Percentiles rank a stretch among this genome's conserved stretches.
phyloP scores from a whole-genome alignment of 176 grass and related monocot genomes.

The Aegilops tauschii region DNA sequence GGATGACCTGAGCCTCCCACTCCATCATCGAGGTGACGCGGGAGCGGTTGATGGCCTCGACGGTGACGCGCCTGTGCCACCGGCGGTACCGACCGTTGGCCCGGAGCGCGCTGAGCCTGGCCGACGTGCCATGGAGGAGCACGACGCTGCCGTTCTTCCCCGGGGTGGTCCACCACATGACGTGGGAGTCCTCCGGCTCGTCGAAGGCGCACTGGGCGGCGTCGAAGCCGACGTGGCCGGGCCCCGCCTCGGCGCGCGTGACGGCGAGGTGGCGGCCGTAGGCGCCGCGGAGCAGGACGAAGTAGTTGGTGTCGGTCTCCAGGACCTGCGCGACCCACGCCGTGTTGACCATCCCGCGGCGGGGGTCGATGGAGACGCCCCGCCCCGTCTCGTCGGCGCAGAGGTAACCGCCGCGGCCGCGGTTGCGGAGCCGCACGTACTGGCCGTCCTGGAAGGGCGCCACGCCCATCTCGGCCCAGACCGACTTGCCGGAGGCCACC shows the following conservation, averaged over 20 bases:
- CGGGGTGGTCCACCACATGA: constrained; percentile 25
- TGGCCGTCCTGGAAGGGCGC: constrained; percentile 45
- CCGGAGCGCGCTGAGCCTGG: constrained; percentile 14
- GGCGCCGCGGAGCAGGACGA: constrained; percentile 38
- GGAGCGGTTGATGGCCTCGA: constrained; percentile 13
- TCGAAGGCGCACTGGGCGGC: constrained; percentile 22
- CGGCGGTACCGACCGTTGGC: constrained; percentile 27
- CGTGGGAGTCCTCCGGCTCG: background rate
- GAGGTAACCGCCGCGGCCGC: constrained; percentile 39
- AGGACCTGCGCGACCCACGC: constrained; percentile 40
- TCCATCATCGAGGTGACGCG: constrained; percentile 41
- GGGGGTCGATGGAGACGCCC: constrained; percentile 25
- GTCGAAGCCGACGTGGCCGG: constrained; percentile 24
- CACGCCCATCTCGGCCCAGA: background rate
- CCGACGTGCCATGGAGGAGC: constrained; percentile 24
- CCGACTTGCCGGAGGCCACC: background rate
- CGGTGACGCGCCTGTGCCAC: constrained; percentile 26
- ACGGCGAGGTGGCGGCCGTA: constrained; percentile 37
- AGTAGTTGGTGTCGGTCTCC: constrained; percentile 16
- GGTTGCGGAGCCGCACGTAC: constrained; percentile 52
- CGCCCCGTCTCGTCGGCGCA: constrained; percentile 25
- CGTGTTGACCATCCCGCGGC: constrained; percentile 23
- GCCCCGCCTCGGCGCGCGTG: background rate
- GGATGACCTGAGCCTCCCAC: constrained; percentile 37
- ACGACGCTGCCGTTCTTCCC: constrained; percentile 17